Conservation (phyloP, 495 filamentous ascomycete genomes). For the Aspergillus bertholletiae region DNA sequence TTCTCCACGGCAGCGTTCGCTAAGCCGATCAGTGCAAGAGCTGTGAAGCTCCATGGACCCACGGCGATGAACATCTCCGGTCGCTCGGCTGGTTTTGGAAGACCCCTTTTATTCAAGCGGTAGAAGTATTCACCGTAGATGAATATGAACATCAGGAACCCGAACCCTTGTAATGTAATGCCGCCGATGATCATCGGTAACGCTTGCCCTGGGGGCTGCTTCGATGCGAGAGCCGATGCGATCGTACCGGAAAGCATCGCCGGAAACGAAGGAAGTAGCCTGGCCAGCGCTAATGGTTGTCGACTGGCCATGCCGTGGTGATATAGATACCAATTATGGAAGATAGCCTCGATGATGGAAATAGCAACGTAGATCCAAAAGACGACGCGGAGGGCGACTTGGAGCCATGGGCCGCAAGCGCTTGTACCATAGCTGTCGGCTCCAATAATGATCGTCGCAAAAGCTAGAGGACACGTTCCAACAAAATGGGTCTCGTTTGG, state of each 20-base stretch:
- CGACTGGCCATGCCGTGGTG: conserved; percentile 2
- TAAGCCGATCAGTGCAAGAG: conserved; percentile 54
- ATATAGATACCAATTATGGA: conserved; percentile 14
- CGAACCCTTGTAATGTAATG: conserved; percentile 26
- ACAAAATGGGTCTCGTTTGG: conserved; percentile 53
- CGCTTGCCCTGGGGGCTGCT: conserved; percentile 16
- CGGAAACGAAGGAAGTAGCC: conserved; percentile 19
- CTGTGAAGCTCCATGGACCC: conserved; percentile 57
- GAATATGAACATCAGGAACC: conserved; percentile 24
- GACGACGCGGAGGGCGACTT: conserved; percentile 14
- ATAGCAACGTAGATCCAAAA: conserved; percentile 33
- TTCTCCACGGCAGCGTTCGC: conserved; percentile 29
- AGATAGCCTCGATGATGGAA: conserved; percentile 10
- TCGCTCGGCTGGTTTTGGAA: conserved; percentile 36
- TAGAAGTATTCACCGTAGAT: conserved; percentile 38
- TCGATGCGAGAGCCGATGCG: conserved; percentile 16
- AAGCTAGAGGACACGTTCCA: conserved; percentile 6
- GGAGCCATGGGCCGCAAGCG: conserved; percentile 15
- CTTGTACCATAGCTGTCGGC: conserved; percentile 12
- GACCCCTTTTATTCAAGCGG: conserved; percentile 45
- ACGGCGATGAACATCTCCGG: conserved; percentile 63
- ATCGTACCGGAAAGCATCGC: conserved; percentile 29
- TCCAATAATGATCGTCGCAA: conserved; percentile 21
- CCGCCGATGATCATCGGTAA: conserved; percentile 27
- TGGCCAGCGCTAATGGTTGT: conserved; percentile 10